Base-by-base conservation (phyloP, 2,329 filamentous ascomycete genomes). In the Geosmithia morbida region DNA sequence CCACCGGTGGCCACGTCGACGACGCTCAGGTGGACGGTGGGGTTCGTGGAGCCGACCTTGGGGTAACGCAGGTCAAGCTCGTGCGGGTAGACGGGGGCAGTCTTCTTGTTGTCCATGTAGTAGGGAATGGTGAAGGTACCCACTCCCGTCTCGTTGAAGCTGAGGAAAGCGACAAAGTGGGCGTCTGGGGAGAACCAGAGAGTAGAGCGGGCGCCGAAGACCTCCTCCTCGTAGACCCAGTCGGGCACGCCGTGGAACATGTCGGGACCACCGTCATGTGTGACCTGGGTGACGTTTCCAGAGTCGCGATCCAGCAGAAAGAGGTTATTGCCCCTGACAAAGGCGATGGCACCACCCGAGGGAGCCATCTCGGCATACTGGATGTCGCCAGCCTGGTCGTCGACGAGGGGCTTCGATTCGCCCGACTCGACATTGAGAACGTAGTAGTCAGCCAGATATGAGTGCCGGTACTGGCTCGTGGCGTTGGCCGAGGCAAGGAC, bases 161-260 rank as follows among this genome's bases (percentile, higher is more conserved):
- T 81, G 51, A 97, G 67, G 61, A 94, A 96, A 3, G 90, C 87
- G 48, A 96, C 64, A 58, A 84, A 94, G 56, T 87, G 81, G 40
- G 87, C 88, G 61, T 92, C 87, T 20, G 82, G 77, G 16, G 87
- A 89, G 85, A 88, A 96, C 90, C 90, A 97, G 1, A 89, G 87
- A 2, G 85, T 87, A 50, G 77, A 87, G 53, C 86, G 84, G 2
- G 75, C 79, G 4, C 70, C 64, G 51, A 95, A 85, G 3, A 67
- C 61, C 48, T 67, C 64, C 50, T 72, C 69, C 59, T 92, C 86
- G 55, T 94, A 94, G 0, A 96, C 90, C 90, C 90, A 83, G 55
- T 83, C 79, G 0, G 79, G 79, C 1, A 82, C 70, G 4, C 68
- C 79, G 50, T 82, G 75, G 63, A 83, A 85, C 53, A 72, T 62